Evolutionary conservation across 768 basidiomycete genomes (phyloP), one percentile per base, ranked within the genome.

Genomic region (Pulveroboletus sp.): DNA sequence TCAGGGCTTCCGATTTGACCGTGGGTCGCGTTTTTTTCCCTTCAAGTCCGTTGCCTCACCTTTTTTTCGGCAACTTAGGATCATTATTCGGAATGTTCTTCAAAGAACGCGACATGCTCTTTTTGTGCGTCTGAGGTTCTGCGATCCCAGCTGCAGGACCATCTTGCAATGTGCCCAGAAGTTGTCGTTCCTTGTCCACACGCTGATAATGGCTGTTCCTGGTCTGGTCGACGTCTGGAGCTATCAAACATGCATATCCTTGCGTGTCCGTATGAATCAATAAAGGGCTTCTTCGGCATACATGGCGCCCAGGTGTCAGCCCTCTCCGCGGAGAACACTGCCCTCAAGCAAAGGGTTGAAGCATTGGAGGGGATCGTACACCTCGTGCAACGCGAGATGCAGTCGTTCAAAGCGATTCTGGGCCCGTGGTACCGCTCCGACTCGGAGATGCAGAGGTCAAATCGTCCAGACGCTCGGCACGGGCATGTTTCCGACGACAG

Each of bases 241-340:
- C 54, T 78, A 7, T 43, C 57, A 4, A 53, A 67, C 17, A 36
- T 62, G 9, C 82, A 84, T 52, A 46, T 68, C 24, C 46, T 54
- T 5, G 53, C 67, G 0, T 85, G 85, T 58, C 64, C 81, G 7
- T 86, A 84, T 58, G 81, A 84, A 59, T 70, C 72, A 5, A 72
- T 87, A 56, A 80, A 80, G 57, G 81, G 77, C 27, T 84, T 84
- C 64, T 75, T 86, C 45, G 51, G 72, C 4, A 50, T 77, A 29
- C 71, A 77, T 53, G 65, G 63, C 34, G 50, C 67, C 35, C 71
- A 69, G 42, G 61, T 74, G 12, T 67, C 72, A 4, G 53, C 69
- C 11, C 69, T 90, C 4, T 70, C 72, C 33, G 74, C 81, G 47
- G 87, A 92, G 61, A 92, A 92, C 58, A 67, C 75, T 16, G 49